phyloP scores from a whole-genome alignment of 2,329 filamentous ascomycete genomes.

The Akanthomyces lecanii region DNA sequence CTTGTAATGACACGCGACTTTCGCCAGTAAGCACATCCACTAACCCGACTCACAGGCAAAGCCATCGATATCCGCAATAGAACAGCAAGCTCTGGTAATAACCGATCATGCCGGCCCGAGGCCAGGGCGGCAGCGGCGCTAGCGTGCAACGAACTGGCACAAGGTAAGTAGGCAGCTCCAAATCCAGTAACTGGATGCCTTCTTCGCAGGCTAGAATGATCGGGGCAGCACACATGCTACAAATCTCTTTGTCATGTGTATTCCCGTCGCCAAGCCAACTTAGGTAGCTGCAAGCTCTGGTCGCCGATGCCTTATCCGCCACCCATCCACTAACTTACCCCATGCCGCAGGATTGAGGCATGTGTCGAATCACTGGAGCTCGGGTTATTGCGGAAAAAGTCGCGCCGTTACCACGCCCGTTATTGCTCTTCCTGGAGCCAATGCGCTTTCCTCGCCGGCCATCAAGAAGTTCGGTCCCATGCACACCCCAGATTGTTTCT shows the following conservation, averaged over 20 bases:
- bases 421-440: neutral
- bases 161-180: neutral
- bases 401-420: neutral
- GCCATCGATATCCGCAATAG: neutral
- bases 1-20: neutral
- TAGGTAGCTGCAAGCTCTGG: neutral
- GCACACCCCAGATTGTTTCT: conserved; percentile 14
- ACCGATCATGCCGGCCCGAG: conserved; percentile 15
- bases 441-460: neutral
- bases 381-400: conserved; percentile 12
- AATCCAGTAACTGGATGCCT: conserved; percentile 1
- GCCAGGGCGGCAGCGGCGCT: conserved; percentile 13
- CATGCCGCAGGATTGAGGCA: neutral
- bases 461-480: neutral
- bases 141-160: neutral
- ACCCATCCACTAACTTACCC: neutral
- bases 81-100: neutral
- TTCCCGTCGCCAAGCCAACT: neutral
- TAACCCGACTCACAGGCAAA: neutral
- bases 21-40: neutral
- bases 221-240: neutral
- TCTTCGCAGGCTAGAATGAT: neutral
- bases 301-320: neutral
- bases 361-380: neutral
- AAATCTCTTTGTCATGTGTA: conserved; percentile 9